phyloP scores from a whole-genome alignment of 108 stramenopile genomes.

The Pseudonitzschia delicatissima region DNA sequence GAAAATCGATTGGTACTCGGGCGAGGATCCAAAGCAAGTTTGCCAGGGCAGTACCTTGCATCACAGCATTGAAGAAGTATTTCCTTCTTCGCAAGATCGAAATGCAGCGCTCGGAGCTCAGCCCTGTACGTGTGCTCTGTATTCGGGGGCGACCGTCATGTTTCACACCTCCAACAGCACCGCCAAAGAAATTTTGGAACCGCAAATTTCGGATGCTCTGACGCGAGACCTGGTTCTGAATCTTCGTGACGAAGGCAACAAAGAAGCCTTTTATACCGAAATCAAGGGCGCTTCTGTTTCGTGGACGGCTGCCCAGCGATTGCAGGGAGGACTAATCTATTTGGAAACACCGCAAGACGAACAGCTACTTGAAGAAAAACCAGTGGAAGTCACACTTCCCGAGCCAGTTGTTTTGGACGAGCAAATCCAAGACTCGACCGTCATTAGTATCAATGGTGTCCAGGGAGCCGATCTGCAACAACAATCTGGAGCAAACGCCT shows the following conservation, averaged over 20 bases:
- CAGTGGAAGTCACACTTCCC: neutral
- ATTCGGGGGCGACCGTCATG: slow-evolving; percentile 2
- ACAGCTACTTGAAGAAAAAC: neutral
- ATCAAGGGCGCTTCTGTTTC: neutral
- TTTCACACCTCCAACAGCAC: neutral
- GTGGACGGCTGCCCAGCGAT: neutral
- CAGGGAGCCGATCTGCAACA: neutral
- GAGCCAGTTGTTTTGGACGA: neutral
- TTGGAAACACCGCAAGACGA: neutral
- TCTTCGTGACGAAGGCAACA: neutral
- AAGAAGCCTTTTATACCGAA: slow-evolving; percentile 6
- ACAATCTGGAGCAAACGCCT: neutral
- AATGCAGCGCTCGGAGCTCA: neutral
- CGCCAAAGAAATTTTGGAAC: neutral
- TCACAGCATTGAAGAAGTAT: too few relatives aligned
- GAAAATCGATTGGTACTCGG: slow-evolving; percentile 8
- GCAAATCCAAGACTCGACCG: too few relatives aligned
- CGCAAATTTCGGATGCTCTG: neutral
- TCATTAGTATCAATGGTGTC: neutral
- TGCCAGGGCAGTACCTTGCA: neutral
- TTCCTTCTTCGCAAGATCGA: too few relatives aligned
- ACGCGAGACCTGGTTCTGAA: neutral
- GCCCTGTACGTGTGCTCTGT: slow-evolving; percentile 9
- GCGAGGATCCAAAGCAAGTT: neutral
- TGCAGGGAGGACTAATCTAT: neutral